phyloP scores from a whole-genome alignment of 2,329 filamentous ascomycete species.

The Coleophoma cylindrospora region DNA sequence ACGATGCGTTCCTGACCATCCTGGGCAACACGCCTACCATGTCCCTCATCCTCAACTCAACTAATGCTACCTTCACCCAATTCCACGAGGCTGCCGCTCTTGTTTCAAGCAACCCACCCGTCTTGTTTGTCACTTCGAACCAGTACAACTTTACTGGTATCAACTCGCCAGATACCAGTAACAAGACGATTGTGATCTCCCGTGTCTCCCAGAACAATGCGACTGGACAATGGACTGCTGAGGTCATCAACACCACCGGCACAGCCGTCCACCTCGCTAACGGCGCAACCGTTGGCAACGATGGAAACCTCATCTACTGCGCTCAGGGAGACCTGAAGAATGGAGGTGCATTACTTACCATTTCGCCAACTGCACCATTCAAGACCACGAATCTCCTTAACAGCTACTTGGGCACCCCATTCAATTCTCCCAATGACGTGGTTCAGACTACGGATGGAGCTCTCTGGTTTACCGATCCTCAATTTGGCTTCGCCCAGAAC shows the following conservation, averaged over 20 bases:
- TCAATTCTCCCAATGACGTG: conserved; percentile 56
- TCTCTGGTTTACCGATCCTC: conserved; percentile 58
- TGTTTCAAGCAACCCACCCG: conserved; percentile 23
- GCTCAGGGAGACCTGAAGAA: conserved; percentile 12
- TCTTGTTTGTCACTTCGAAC: conserved; percentile 43
- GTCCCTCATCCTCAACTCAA: conserved; percentile 31
- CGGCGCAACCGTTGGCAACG: conserved; percentile 10
- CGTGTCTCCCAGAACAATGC: conserved; percentile 28
- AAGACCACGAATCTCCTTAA: conserved; percentile 41
- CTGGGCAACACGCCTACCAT: conserved; percentile 30
- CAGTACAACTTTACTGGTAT: conserved; percentile 29
- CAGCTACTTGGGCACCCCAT: conserved; percentile 52
- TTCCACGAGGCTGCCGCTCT: conserved; percentile 53
- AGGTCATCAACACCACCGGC: conserved; percentile 1
- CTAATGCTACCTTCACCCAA: conserved; percentile 42
- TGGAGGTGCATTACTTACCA: conserved; percentile 8
- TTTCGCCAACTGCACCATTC: conserved; percentile 11
- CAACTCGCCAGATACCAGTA: conserved; percentile 12
- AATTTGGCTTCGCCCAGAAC: conserved; percentile 52
- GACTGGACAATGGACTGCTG: conserved; percentile 34
- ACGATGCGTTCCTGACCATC: conserved; percentile 43
- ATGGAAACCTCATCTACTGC: conserved; percentile 10
- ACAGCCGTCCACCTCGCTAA: conserved; percentile 12
- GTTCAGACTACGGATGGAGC: conserved; percentile 45
- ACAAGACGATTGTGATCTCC: conserved; percentile 7